Percentiles rank a stretch among this genome's conserved stretches.
phyloP scores from a whole-genome alignment of 805 yeast genomes.

The Cyberlindnera amylophila region DNA sequence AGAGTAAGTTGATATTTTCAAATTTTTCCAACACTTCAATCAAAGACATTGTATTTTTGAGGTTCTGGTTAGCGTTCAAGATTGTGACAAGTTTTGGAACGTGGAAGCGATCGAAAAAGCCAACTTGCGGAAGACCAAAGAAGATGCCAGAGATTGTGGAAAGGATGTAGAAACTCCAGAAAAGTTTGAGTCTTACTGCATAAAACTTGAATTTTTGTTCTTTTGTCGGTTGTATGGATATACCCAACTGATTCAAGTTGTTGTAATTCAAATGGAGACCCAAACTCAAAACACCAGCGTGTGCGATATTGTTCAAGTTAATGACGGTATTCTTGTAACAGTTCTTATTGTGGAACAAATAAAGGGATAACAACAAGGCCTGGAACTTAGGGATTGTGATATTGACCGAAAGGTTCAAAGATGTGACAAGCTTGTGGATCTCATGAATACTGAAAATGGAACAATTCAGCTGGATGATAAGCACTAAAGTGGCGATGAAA shows the following conservation, averaged over 20 bases:
- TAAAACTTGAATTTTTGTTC: slow-evolving; percentile 15
- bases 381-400: slow-evolving; percentile 23
- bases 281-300: slow-evolving; percentile 23
- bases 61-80: slow-evolving; percentile 31
- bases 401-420: slow-evolving; percentile 18
- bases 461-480: slow-evolving; percentile 30
- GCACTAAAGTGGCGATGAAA: slow-evolving; percentile 35
- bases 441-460: slow-evolving; percentile 29
- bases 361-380: slow-evolving; percentile 20
- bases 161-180: slow-evolving; percentile 41
- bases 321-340: slow-evolving; percentile 25
- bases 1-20: slow-evolving; percentile 15
- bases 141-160: slow-evolving; percentile 18
- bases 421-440: slow-evolving; percentile 23
- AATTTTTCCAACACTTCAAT: slow-evolving; percentile 28
- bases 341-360: slow-evolving; percentile 27
- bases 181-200: slow-evolving; percentile 35
- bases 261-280: slow-evolving; percentile 28
- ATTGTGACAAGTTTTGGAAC: slow-evolving; percentile 36
- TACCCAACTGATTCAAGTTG: slow-evolving; percentile 16
- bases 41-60: slow-evolving; percentile 32
- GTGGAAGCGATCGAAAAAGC: slow-evolving; percentile 21
- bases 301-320: slow-evolving; percentile 19
- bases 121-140: slow-evolving; percentile 26
- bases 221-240: slow-evolving; percentile 13